Base-by-base conservation (phyloP, 2,329 filamentous ascomycete genomes). In the Gnomoniopsis sp. region DNA sequence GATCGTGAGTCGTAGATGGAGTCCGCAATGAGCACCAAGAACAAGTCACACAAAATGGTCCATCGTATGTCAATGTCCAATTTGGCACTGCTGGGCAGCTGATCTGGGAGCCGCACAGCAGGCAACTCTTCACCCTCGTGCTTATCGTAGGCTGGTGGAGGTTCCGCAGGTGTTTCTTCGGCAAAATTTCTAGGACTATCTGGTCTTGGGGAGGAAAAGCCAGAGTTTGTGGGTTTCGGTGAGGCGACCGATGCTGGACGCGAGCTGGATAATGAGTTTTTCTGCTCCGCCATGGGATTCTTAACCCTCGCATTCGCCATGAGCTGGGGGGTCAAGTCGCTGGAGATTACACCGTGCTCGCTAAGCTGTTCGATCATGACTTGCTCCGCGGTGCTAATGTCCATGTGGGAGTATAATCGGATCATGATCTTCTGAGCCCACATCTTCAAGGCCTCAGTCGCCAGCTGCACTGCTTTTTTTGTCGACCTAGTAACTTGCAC, bases 381-480 rank as follows among this genome's bases (percentile, higher is more conserved):
- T 77, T 99, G 95, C 74, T 99, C 95, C 15, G 85, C 88, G 22
- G 88, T 79, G 68, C 88, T 92, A 68, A 99, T 96, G 61, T 99
- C 95, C 95, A 99, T 99, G 74, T 99, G 95, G 14, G 86, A 79
- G 72, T 98, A 99, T 14, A 99, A 73, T 23, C 93, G 86, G 61
- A 97, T 86, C 93, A 99, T 99, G 83, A 96, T 96, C 77, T 96
- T 96, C 72, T 99, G 95, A 58, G 90, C 87, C 93, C 93, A 99
- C 89, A 97, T 97, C 73, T 89, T 89, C 77, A 90, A 88, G 38
- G 87, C 84, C 72, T 97, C 95, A 12, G 86, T 77, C 0, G 89
- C 85, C 61, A 88, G 76, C 33, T 84, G 80, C 12, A 92, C 71
- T 47, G 86, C 78, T 71, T 93, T 97, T 73, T 88, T 95, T 1